phyloP scores from a whole-genome alignment of 208 protist genomes.

The Blastocrithidia nonstop region DNA sequence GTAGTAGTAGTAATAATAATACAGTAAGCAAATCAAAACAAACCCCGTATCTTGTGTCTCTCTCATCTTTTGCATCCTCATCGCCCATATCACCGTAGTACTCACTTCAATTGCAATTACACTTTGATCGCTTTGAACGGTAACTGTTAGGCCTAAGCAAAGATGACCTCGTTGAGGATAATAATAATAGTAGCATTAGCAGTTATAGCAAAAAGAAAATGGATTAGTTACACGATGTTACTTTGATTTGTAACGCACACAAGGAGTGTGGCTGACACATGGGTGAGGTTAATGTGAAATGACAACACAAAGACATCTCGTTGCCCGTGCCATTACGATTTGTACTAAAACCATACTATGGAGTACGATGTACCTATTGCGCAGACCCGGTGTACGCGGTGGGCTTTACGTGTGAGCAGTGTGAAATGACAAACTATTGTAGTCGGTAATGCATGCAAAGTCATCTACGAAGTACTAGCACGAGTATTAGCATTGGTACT shows the following conservation, averaged over 20 bases:
- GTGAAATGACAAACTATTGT: constrained; percentile 70
- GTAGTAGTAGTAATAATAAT: too few relatives aligned
- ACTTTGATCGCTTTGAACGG: constrained; percentile 55
- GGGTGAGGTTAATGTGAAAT: constrained; percentile 24
- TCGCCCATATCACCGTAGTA: too few relatives aligned
- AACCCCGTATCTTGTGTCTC: too few relatives aligned
- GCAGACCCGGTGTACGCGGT: constrained; percentile 75
- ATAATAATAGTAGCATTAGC: too few relatives aligned
- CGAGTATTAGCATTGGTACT: too few relatives aligned
- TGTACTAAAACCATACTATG: constrained; percentile 47
- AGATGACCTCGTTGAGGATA: background rate
- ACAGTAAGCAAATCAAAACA: too few relatives aligned
- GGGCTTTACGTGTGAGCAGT: constrained; percentile 63
- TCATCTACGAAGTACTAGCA: constrained; percentile 37
- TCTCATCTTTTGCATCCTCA: too few relatives aligned
- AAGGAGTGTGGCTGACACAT: constrained; percentile 70
- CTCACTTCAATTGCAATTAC: constrained; percentile 52
- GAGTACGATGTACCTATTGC: constrained; percentile 60
- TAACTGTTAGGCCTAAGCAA: constrained; percentile 37
- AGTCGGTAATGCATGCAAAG: constrained; percentile 47
- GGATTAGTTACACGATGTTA: constrained; percentile 39
- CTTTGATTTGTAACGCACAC: constrained; percentile 55
- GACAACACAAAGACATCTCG: constrained; percentile 11
- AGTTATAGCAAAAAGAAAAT: constrained; percentile 9
- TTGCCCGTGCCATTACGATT: constrained; percentile 47